A percentile compares a stretch with the other conserved stretches of the same genome.
These are phyloP conservation scores for Cladophialophora psammophila DNA, from an alignment of 2,329 filamentous ascomycete genomes.

Conservation along the genomic window DNA sequence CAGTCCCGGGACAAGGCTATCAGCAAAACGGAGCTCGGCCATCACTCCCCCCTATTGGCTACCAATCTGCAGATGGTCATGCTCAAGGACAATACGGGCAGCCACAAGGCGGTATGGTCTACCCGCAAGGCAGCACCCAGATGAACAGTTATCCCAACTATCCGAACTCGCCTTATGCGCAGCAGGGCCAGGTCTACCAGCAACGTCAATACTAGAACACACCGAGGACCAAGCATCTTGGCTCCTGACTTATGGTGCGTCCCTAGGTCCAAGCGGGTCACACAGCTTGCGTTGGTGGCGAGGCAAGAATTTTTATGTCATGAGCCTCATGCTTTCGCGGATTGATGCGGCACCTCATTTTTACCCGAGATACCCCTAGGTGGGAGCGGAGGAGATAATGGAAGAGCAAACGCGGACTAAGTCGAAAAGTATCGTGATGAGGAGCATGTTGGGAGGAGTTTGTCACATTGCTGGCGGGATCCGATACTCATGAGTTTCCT, in stretches of 20 bases:
- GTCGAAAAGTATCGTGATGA: conserved; percentile 26
- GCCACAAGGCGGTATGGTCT: conserved; percentile 54
- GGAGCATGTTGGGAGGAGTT: conserved; percentile 32
- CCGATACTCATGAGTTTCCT: conserved; percentile 30
- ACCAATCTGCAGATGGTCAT: conserved; percentile 65
- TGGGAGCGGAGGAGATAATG: conserved; percentile 41
- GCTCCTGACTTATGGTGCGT: conserved; percentile 11
- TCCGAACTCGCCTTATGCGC: conserved; percentile 59
- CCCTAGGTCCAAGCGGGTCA: neutral
- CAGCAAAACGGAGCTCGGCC: conserved; percentile 62
- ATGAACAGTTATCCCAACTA: conserved; percentile 56
- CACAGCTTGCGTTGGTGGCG: conserved; percentile 1
- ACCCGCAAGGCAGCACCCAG: conserved; percentile 55
- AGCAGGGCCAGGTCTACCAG: conserved; percentile 59
- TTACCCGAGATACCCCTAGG: conserved; percentile 40
- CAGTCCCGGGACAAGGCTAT: conserved; percentile 49
- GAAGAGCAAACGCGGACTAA: conserved; percentile 21
- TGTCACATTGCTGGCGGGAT: conserved; percentile 28
- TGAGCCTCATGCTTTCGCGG: conserved; percentile 22
- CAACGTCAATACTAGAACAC: conserved; percentile 54
- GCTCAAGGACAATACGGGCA: conserved; percentile 69
- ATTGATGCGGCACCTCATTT: conserved; percentile 37
- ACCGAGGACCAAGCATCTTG: neutral
- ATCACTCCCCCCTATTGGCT: conserved; percentile 78
- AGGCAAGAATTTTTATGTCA: conserved; percentile 15